phyloP scores from a whole-genome alignment of 306 rosid species.

The Gleditsia sinensis region DNA sequence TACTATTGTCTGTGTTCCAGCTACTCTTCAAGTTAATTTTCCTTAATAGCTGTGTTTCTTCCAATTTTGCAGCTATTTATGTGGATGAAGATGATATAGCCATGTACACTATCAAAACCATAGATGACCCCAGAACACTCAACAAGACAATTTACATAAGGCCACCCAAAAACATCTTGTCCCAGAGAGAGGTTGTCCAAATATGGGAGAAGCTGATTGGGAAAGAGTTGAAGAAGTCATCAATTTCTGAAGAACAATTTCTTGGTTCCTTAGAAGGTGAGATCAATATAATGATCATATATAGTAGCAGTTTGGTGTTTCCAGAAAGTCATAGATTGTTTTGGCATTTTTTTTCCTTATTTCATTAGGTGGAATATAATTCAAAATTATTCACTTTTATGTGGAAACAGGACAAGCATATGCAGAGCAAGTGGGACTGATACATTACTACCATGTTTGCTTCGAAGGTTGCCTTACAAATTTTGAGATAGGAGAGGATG shows the following conservation, averaged over 20 bases:
- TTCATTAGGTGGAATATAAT: too few relatives aligned
- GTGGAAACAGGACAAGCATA: slow-evolving; percentile 39
- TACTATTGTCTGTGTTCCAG: too few relatives aligned
- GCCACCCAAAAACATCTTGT: slow-evolving; percentile 62
- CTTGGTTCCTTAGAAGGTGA: slow-evolving; percentile 54
- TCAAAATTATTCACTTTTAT: background rate
- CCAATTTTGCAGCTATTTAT: slow-evolving; percentile 45
- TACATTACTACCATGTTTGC: slow-evolving; percentile 66
- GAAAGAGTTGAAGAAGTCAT: slow-evolving; percentile 50
- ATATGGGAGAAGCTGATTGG: slow-evolving; percentile 65
- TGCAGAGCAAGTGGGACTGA: slow-evolving; percentile 56
- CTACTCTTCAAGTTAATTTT: background rate
- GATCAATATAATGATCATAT: too few relatives aligned
- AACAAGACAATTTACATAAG: slow-evolving; percentile 69
- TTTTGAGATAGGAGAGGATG: slow-evolving; percentile 60
- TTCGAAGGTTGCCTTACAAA: slow-evolving; percentile 66
- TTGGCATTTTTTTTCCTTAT: too few relatives aligned
- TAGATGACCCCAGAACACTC: slow-evolving; percentile 67
- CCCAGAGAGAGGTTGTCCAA: slow-evolving; percentile 67
- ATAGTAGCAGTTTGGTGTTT: background rate
- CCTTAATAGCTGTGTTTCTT: background rate
- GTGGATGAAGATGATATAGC: slow-evolving; percentile 89
- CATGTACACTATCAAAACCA: slow-evolving; percentile 56
- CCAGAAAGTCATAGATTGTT: background rate
- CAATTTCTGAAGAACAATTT: slow-evolving; percentile 52